These are phyloP conservation scores for Pichia californica DNA, from an alignment of 805 yeast species.

Conservation along the genomic window DNA sequence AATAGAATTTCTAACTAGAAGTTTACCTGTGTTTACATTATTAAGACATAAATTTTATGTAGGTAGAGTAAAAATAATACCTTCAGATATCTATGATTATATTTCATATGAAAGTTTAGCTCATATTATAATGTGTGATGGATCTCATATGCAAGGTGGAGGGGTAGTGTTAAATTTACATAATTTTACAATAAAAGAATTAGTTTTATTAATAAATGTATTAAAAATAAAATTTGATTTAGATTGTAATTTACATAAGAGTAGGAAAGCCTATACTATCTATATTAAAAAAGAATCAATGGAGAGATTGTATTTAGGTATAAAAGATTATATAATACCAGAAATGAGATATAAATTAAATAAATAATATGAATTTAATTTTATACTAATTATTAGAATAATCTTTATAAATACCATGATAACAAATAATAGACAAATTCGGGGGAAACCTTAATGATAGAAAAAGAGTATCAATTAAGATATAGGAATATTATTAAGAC, in stretches of 20 bases:
- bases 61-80: background rate
- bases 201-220: background rate
- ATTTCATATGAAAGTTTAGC: conserved; percentile 2
- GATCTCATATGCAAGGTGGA: conserved; percentile 2
- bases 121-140: conserved; percentile 2
- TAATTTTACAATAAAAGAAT: background rate
- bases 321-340: background rate
- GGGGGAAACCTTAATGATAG: conserved; percentile 3
- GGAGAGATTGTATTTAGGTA: background rate
- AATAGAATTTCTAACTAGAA: conserved; percentile 1
- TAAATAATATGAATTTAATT: background rate
- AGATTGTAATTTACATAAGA: background rate
- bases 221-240: conserved; percentile 1
- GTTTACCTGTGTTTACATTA: background rate
- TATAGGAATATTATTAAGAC: background rate
- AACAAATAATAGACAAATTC: background rate
- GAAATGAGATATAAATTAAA: conserved; percentile 1
- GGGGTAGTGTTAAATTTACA: background rate
- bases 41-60: background rate
- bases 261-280: background rate
- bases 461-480: background rate
- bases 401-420: background rate
- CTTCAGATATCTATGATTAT: conserved; percentile 1
- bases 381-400: background rate
- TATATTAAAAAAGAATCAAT: conserved; percentile 1